Evolutionary conservation across 305 asterid species (phyloP), one percentile per base, ranked within the genome.

Genomic region (Salvia sclarea): DNA sequence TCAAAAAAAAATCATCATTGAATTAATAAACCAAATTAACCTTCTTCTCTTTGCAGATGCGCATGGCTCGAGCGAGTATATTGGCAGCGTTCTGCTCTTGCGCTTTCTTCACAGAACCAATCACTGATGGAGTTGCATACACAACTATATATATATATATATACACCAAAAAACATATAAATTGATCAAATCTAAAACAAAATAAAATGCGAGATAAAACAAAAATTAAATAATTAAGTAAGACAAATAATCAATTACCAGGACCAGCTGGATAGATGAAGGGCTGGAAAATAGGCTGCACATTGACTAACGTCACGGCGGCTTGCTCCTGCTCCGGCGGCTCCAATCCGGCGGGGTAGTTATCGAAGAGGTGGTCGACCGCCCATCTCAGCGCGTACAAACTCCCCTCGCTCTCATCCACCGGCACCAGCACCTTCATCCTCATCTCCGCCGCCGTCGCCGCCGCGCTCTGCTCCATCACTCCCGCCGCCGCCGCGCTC

Each of bases 351-450:
- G 57, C 62, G 17, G 75, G 13, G 13, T 53, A 8, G 61, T 24
- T 21, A 43, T 45, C 25, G 55, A 80, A 69, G 43, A 86, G 18
- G 24, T 76, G 56, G 10, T 86, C 86, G 21, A 86, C 76, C 28
- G 82, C 83, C 96, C 94, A 86, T 16, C 53, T 78, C 43, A 89
- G 80, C 1, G 94, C 92, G 7, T 82, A 69, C 64, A 83, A 82
- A 74, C 94, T 85, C 61, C 76, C 84, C 12, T 86, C 89, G 52
- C 91, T 85, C 28, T 85, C 90, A 47, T 86, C 94, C 5, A 86
- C 35, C 1, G 91, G 81, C 54, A 86, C 93, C 75, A 86, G 12
- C 53, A 83, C 80, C 55, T 79, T 89, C 82, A 80, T 74, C 78
- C 64, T 74, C 72, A n/a, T n/a, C 49, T 74, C 72, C 38, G 48